Percentiles rank a stretch among this genome's conserved stretches.
Evolutionary conservation across 1,284 basidiomycete species (phyloP).

Genomic region (Malassezia furfur): DNA sequence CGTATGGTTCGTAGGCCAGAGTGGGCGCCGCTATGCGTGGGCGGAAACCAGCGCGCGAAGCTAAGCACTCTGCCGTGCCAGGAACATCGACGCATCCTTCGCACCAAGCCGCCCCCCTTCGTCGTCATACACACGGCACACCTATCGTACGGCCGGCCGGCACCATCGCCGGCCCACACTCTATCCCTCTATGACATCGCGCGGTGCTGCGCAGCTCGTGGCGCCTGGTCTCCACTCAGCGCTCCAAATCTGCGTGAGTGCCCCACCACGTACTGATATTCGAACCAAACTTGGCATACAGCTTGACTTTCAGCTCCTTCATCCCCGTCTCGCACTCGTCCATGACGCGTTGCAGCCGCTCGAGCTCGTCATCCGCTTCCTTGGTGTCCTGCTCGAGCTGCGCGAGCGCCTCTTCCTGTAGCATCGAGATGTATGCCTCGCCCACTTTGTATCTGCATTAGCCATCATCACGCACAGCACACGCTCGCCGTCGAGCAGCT

Average conservation of each 20-base stretch:
- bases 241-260: slow-evolving; percentile 4
- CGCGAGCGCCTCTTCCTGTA: slow-evolving; percentile 62
- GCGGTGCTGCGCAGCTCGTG: too few relatives aligned
- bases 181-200: too few relatives aligned
- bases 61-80: too few relatives aligned
- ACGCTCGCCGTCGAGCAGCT: slow-evolving; percentile 60
- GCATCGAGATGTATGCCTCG: slow-evolving; percentile 75
- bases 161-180: too few relatives aligned
- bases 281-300: slow-evolving; percentile 86
- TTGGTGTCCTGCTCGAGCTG: slow-evolving; percentile 65
- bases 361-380: slow-evolving; percentile 58
- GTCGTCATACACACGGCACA: too few relatives aligned
- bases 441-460: slow-evolving; percentile 65
- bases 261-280: slow-evolving; percentile 59
- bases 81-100: too few relatives aligned
- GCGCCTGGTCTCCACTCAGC: too few relatives aligned
- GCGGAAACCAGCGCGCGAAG: too few relatives aligned
- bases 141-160: too few relatives aligned
- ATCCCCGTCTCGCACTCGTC: slow-evolving; percentile 72
- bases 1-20: too few relatives aligned
- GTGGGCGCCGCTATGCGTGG: too few relatives aligned
- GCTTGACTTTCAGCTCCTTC: slow-evolving; percentile 73
- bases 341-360: slow-evolving; percentile 55
- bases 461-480: slow-evolving; percentile 6
- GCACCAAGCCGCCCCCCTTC: too few relatives aligned